Evolutionary conservation across 768 basidiomycete species (phyloP).

Genomic region (Lactarius trivialis): DNA sequence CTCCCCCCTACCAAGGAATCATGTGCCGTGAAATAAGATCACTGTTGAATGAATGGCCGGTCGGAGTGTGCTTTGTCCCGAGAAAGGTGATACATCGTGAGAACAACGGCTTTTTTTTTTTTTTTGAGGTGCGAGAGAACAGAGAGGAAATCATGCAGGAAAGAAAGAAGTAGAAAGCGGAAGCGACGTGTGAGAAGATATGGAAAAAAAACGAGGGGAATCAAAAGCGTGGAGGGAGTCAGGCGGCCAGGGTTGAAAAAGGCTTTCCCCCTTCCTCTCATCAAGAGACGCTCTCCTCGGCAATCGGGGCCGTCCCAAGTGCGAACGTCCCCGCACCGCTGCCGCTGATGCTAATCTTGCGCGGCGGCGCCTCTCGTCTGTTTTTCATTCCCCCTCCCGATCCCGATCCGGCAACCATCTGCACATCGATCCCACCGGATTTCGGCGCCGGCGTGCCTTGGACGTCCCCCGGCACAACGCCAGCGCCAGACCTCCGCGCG

Average conservation of each 20-base stretch:
- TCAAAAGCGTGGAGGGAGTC: neutral
- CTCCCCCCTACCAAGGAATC: neutral
- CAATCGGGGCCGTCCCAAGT: constrained; percentile 23
- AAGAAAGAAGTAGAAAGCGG: neutral
- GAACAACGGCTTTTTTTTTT: neutral
- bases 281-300: constrained; percentile 23
- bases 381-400: constrained; percentile 25
- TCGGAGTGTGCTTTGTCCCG: neutral
- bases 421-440: constrained; percentile 20
- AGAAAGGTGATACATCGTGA: neutral
- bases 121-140: neutral
- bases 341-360: constrained; percentile 31
- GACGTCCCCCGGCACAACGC: constrained; percentile 30
- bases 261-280: neutral
- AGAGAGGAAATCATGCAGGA: neutral
- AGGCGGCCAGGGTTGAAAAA: neutral
- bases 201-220: neutral
- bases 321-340: constrained; percentile 26
- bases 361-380: constrained; percentile 28
- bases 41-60: neutral
- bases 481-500: constrained; percentile 48
- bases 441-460: constrained; percentile 19
- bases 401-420: constrained; percentile 22
- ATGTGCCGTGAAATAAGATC: neutral
- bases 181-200: neutral